Conservation (phyloP, 176 grass and related monocot genomes). For the Neostapfia colusana region DNA sequence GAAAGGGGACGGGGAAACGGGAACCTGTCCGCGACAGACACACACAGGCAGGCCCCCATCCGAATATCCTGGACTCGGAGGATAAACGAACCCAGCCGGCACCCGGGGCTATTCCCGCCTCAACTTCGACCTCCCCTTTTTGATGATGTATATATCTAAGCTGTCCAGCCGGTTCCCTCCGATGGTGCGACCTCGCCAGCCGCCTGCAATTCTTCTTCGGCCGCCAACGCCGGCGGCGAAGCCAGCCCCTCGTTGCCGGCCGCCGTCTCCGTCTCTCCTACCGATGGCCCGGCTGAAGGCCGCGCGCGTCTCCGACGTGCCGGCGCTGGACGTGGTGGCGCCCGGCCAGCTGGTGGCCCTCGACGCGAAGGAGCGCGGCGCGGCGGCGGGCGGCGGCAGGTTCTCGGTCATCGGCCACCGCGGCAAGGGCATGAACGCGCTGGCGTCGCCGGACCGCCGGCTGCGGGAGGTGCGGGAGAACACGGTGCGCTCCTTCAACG, state of each 20-base stretch:
- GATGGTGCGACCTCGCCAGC: constrained; percentile 1
- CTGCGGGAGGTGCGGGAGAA: constrained; percentile 89
- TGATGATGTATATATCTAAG: no score
- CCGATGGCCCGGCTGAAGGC: constrained; percentile 72
- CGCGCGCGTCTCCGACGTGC: constrained; percentile 69
- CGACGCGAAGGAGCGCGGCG: background rate
- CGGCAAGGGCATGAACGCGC: constrained; percentile 96
- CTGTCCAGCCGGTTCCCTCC: background rate
- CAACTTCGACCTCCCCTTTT: no score
- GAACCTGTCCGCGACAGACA: background rate
- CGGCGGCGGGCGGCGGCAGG: constrained; percentile 23
- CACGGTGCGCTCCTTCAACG: constrained; percentile 82
- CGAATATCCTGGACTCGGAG: constrained; percentile 52
- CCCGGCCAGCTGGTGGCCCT: constrained; percentile 29
- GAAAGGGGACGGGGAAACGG: background rate
- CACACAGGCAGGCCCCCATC: no score
- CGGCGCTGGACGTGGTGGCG: constrained; percentile 49
- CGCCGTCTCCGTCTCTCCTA: background rate
- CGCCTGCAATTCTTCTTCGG: background rate
- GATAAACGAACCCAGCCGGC: constrained; percentile 45
- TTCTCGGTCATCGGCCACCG: constrained; percentile 82
- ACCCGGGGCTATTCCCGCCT: constrained; percentile 46
- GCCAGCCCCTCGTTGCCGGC: no score
- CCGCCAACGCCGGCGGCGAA: background rate
- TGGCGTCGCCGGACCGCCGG: constrained; percentile 65